Conservation (phyloP, 2,329 filamentous ascomycete genomes). For the Chrysoporthe cubensis region DNA sequence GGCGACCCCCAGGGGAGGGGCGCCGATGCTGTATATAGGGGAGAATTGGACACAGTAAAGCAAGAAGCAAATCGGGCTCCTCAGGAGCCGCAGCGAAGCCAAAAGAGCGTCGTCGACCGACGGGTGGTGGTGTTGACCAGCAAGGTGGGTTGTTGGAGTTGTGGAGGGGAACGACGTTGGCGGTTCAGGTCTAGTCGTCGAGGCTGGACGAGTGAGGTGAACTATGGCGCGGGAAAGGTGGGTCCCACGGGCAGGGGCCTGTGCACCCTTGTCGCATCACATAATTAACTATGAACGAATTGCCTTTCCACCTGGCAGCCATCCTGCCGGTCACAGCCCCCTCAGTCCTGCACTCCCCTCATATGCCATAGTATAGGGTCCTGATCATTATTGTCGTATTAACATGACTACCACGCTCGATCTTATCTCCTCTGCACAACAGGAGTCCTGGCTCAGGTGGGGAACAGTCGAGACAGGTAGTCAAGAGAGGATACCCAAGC, state of each 20-base stretch:
- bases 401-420: neutral
- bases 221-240: neutral
- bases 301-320: too few relatives aligned
- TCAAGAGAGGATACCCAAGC: neutral
- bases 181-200: slow-evolving; percentile 1
- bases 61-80: slow-evolving; percentile 1
- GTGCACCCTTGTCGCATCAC: neutral
- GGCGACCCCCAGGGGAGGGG: neutral
- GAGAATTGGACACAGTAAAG: neutral
- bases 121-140: slow-evolving; percentile 3
- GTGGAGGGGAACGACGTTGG: slow-evolving; percentile 1
- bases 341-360: neutral
- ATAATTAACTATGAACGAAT: too few relatives aligned
- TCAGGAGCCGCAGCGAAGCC: neutral
- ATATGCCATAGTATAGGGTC: neutral
- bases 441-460: neutral
- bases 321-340: too few relatives aligned
- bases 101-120: neutral
- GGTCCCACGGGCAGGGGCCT: neutral
- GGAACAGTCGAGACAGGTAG: neutral
- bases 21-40: neutral
- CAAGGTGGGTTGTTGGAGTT: slow-evolving; percentile 6
- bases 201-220: slow-evolving; percentile 5
- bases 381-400: neutral
- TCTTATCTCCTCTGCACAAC: neutral